Percentiles rank a stretch among this genome's conserved stretches.
Evolutionary conservation across 257 asterid species (phyloP).

Genomic region (Misopates orontium): DNA sequence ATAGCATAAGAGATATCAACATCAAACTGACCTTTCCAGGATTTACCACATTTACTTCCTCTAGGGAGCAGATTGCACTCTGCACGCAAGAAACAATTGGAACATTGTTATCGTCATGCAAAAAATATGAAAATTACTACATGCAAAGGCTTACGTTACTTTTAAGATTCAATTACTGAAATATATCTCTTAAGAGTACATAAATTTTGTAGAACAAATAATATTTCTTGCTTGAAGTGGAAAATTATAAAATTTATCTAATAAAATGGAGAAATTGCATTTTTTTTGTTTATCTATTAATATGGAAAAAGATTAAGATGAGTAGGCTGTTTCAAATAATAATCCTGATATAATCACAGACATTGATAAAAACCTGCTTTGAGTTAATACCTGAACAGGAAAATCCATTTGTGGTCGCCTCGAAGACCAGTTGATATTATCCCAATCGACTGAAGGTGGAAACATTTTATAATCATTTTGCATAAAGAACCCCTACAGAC

Average conservation of each 20-base stretch:
- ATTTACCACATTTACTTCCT: conserved; percentile 59
- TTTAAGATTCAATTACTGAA: conserved; percentile 4
- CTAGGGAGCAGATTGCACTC: conserved; percentile 91
- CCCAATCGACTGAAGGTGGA: conserved; percentile 97
- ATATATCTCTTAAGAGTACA: neutral
- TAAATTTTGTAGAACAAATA: neutral
- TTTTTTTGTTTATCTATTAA: too few species aligned
- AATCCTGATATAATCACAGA: conserved; percentile 6
- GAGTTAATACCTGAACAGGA: conserved; percentile 78
- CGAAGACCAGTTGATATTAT: conserved; percentile 89
- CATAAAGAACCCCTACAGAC: conserved; percentile 84
- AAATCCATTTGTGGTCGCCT: conserved; percentile 93
- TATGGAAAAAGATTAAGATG: conserved; percentile 4
- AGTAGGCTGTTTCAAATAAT: conserved; percentile 9
- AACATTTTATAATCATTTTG: conserved; percentile 98
- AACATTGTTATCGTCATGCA: conserved; percentile 22
- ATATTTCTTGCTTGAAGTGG: conserved; percentile 13
- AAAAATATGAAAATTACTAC: neutral
- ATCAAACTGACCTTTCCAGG: conserved; percentile 74
- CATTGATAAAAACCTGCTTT: conserved; percentile 1
- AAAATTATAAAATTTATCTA: neutral
- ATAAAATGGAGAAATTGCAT: too few species aligned
- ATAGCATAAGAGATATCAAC: conserved; percentile 20
- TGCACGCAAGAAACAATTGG: conserved; percentile 49
- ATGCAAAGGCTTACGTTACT: conserved; percentile 12